Evolutionary conservation across 495 filamentous ascomycete genomes (phyloP).

Genomic region (Podospora bellae-mahoneyi): DNA sequence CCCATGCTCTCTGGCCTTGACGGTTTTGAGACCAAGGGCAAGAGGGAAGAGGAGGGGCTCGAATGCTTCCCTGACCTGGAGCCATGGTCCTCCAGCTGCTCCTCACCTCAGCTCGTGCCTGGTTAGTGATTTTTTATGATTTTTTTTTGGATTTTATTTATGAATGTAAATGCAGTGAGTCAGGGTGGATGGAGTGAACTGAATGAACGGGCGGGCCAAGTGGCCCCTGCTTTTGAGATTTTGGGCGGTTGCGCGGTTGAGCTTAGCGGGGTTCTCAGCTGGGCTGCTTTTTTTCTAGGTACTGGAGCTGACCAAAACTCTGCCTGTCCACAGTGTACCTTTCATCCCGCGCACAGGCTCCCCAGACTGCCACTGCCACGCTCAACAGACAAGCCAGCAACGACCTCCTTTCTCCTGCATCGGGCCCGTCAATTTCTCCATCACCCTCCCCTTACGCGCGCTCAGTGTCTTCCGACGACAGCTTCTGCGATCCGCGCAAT

Average conservation of each 20-base stretch:
- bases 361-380: constrained; percentile 49
- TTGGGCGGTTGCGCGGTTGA: neutral
- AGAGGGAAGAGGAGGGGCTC: constrained; percentile 69
- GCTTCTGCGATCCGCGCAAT: constrained; percentile 93
- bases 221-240: neutral
- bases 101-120: constrained; percentile 87
- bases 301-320: constrained; percentile 36
- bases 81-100: constrained; percentile 60
- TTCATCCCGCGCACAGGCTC: constrained; percentile 52
- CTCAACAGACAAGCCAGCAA: constrained; percentile 56
- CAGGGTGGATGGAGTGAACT: neutral
- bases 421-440: constrained; percentile 84
- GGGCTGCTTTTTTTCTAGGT: constrained; percentile 21
- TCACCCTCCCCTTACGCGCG: constrained; percentile 77
- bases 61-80: constrained; percentile 74
- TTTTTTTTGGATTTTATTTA: constrained; percentile 26
- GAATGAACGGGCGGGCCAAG: neutral
- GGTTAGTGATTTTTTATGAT: constrained; percentile 58
- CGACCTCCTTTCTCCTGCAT: constrained; percentile 66
- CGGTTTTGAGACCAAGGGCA: constrained; percentile 75
- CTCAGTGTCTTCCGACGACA: constrained; percentile 64
- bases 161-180: constrained; percentile 3
- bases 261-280: neutral
- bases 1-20: constrained; percentile 73
- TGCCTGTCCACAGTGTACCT: constrained; percentile 66